phyloP scores from a whole-genome alignment of 192 early-diverging fungal genomes.

The Kickxella alabastrina region DNA sequence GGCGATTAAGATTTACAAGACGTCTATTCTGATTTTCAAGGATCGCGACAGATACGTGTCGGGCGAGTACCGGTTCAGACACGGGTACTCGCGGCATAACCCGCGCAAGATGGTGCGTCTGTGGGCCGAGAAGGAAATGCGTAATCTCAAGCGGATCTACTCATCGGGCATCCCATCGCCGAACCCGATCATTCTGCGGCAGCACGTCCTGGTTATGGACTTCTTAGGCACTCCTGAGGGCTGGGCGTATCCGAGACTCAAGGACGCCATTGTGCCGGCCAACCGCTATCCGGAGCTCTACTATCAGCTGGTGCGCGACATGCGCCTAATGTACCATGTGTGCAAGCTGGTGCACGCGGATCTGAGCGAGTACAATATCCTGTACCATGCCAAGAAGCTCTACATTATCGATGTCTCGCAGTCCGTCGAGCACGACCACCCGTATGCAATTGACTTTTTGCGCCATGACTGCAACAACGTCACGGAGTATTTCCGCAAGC shows the following conservation, averaged over 20 bases:
- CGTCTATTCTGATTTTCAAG: conserved; percentile 96
- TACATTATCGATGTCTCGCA: conserved; percentile 98
- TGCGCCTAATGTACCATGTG: conserved; percentile 88
- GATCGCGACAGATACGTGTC: conserved; percentile 96
- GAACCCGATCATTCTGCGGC: conserved; percentile 76
- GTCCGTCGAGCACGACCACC: conserved; percentile 98
- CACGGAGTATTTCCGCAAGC: conserved; percentile 85
- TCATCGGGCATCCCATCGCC: conserved; percentile 85
- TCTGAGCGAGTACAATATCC: conserved; percentile 95
- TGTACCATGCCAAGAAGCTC: conserved; percentile 76
- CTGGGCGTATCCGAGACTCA: conserved; percentile 90
- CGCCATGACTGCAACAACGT: conserved; percentile 93
- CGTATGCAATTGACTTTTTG: conserved; percentile 92
- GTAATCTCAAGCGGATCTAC: conserved; percentile 89
- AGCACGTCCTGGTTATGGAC: conserved; percentile 95
- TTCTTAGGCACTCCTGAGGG: conserved; percentile 90
- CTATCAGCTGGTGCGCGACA: conserved; percentile 77
- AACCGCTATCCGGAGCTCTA: conserved; percentile 73
- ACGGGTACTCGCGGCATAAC: conserved; percentile 91
- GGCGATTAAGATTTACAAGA: conserved; percentile 98
- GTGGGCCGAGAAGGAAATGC: conserved; percentile 99
- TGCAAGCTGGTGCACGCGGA: conserved; percentile 97
- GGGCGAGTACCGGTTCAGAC: conserved; percentile 91
- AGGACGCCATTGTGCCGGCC: conserved; percentile 82
- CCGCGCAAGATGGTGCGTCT: conserved; percentile 98